Conservation (phyloP, 805 yeast species). For the Starmerella asiatica region DNA sequence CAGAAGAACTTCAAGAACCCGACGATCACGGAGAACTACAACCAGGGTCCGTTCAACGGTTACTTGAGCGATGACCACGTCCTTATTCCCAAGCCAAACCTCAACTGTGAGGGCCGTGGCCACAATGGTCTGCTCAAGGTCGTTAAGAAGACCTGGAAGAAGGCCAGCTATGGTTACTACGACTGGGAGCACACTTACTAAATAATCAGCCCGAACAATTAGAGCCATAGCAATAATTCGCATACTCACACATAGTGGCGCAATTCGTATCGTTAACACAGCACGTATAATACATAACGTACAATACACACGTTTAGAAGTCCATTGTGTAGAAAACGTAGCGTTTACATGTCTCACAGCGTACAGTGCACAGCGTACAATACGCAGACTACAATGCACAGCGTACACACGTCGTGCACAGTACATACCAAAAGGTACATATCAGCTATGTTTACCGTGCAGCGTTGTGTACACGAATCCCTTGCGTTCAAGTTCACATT, state of each 20-base stretch:
- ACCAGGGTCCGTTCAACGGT: conserved; percentile 19
- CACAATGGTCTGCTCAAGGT: conserved; percentile 18
- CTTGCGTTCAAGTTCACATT: too few species aligned
- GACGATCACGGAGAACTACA: conserved; percentile 18
- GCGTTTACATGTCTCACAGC: too few species aligned
- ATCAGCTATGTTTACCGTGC: too few species aligned
- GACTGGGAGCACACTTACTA: conserved; percentile 22
- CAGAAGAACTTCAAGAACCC: conserved; percentile 16
- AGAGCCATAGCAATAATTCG: not conserved
- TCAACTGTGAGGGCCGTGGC: conserved; percentile 26
- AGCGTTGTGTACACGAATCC: too few species aligned
- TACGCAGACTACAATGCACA: not conserved
- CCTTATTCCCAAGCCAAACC: conserved; percentile 23
- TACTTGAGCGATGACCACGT: conserved; percentile 18
- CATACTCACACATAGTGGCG: not conserved
- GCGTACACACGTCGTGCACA: not conserved
- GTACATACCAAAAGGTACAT: not conserved
- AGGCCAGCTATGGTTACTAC: conserved; percentile 21
- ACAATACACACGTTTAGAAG: not conserved
- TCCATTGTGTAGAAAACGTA: not conserved
- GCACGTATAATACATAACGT: not conserved
- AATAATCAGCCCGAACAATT: conserved; percentile 1
- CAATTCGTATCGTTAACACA: not conserved
- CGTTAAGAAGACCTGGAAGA: conserved; percentile 24
- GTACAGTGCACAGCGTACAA: too few species aligned